phyloP scores from a whole-genome alignment of 2,329 filamentous ascomycete species.

The Coleophoma cylindrospora region DNA sequence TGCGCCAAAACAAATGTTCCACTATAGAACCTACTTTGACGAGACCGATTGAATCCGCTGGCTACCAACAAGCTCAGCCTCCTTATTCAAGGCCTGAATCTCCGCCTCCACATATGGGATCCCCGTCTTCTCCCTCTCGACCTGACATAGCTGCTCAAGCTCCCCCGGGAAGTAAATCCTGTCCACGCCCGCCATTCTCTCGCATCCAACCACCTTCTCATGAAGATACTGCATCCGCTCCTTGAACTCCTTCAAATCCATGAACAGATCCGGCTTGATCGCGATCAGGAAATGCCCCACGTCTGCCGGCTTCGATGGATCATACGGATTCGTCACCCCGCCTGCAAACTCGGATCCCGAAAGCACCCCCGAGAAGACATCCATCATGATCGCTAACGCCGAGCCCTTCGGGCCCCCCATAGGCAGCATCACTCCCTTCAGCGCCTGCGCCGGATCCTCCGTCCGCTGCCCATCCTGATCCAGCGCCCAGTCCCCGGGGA shows the following conservation, averaged over 20 bases:
- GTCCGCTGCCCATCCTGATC: conserved; percentile 66
- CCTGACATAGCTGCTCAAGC: conserved; percentile 51
- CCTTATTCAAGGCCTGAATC: conserved; percentile 48
- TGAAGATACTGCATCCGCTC: conserved; percentile 53
- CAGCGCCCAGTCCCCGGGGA: conserved; percentile 70
- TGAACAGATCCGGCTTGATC: conserved; percentile 71
- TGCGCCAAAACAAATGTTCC: too few species aligned
- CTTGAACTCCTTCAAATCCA: conserved; percentile 65
- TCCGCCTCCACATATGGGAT: conserved; percentile 55
- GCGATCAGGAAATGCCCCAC: conserved; percentile 72
- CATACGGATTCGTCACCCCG: conserved; percentile 72
- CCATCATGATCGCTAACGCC: conserved; percentile 78
- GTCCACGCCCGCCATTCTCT: conserved; percentile 50
- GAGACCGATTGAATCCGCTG: conserved; percentile 1
- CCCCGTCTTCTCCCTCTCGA: conserved; percentile 44
- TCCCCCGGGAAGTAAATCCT: conserved; percentile 59
- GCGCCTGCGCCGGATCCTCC: conserved; percentile 64
- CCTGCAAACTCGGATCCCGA: conserved; percentile 77
- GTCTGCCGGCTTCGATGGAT: conserved; percentile 61
- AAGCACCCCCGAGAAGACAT: conserved; percentile 76
- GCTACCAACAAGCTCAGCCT: conserved; percentile 40
- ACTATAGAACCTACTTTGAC: too few species aligned
- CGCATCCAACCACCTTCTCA: conserved; percentile 44
- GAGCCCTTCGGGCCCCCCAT: conserved; percentile 84
- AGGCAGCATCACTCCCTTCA: conserved; percentile 77